Evolutionary conservation across 2,329 filamentous ascomycete species (phyloP), one percentile per base, ranked within the genome.

Genomic region (Exophiala sideris): DNA sequence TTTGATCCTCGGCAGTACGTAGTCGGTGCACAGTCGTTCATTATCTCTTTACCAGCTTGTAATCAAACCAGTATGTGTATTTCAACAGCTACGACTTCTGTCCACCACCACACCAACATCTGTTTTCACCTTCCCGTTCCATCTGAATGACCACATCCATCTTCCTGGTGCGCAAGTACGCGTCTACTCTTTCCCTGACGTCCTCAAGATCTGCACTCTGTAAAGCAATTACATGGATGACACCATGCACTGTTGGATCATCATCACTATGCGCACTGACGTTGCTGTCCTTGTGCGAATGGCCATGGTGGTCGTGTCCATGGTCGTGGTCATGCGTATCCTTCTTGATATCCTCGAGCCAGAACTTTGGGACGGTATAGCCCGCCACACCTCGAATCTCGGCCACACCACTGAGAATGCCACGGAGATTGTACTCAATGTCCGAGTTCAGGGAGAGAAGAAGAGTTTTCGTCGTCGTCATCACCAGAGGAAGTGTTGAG

Each of bases 291-390:
- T 65, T 65, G 40, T 71, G 67, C 34, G 45, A 48, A 57, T 72
- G 68, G 11, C 60, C 50, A 54, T 71, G 68, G 33, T 59, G 52
- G 58, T 70, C 62, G 47, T 64, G 24, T 29, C 24, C 24, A 29
- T 29, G 24, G 24, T 8, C 24, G 24, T 29, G 24, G 58, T 70
- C 62, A 47, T 64, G 56, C 48, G 69, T 61, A 24, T 64, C 55
- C 42, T 59, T 58, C 58, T 70, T 64, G 51, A 67, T 58, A 52
- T 71, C 62, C 63, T 95, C 89, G 11, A 94, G 76, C 94, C 94
- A 99, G 67, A 97, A 96, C 64, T 91, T 87, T 6, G 92, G 91
- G 1, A 88, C 89, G 1, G 87, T 81, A 66, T 96, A 97, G 48
- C 87, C 86, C 0, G 87, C 85, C 0, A 99, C 92, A 0, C 92